phyloP scores from a whole-genome alignment of 768 basidiomycete genomes.

The Termitomyces sp. region DNA sequence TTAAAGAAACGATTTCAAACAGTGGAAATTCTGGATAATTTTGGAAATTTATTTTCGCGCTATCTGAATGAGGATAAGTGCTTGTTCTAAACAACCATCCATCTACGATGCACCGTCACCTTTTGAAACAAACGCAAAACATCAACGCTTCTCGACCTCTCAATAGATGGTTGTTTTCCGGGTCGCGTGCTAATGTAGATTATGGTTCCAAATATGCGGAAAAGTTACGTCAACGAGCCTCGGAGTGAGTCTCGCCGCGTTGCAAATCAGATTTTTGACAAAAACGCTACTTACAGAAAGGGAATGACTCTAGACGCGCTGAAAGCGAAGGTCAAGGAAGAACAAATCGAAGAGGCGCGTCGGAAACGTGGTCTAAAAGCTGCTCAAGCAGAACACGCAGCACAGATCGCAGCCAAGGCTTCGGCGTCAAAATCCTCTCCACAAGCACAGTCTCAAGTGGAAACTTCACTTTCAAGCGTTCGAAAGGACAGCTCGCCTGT shows the following conservation, averaged over 20 bases:
- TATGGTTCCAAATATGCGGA: constrained; percentile 61
- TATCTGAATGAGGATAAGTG: not conserved
- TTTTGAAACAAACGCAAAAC: constrained; percentile 7
- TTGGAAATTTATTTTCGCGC: not conserved
- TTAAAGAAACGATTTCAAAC: no score
- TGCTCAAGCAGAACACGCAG: constrained; percentile 5
- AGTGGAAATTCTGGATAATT: not conserved
- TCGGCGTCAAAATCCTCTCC: constrained; percentile 12
- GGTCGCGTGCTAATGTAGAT: constrained; percentile 6
- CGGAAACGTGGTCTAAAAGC: constrained; percentile 17
- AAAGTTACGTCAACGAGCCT: constrained; percentile 60
- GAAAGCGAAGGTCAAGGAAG: constrained; percentile 29
- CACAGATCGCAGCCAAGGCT: constrained; percentile 10
- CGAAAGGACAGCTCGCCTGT: constrained; percentile 69
- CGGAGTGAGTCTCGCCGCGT: constrained; percentile 31
- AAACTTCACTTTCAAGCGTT: constrained; percentile 8
- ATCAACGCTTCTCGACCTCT: constrained; percentile 2
- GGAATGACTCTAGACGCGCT: constrained; percentile 40
- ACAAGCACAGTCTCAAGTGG: constrained; percentile 4
- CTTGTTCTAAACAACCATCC: not conserved
- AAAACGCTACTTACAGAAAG: constrained; percentile 29
- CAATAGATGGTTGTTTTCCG: not conserved
- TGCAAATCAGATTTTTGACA: constrained; percentile 19
- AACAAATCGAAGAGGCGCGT: constrained; percentile 27
- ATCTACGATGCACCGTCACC: constrained; percentile 7